Evolutionary conservation across 139 green algal species (phyloP).

Genomic region (Coccomyxa sp.): DNA sequence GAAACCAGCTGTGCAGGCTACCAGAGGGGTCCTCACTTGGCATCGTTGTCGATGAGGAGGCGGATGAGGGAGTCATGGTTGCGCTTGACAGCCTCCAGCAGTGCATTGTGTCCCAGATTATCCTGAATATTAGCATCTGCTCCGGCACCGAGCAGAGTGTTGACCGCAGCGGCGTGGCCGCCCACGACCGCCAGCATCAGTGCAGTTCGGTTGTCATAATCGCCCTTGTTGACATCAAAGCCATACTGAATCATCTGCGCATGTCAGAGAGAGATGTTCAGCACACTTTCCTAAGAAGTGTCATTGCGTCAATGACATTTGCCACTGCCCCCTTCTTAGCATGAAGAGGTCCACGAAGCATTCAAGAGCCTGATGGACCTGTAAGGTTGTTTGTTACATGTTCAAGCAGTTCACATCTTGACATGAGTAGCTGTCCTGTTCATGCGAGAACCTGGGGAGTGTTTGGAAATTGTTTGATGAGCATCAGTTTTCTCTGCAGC

Average conservation of each 20-base stretch:
- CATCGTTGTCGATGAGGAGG: not conserved
- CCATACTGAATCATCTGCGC: constrained; percentile 15
- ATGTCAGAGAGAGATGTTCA: constrained; percentile 31
- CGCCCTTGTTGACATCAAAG: constrained; percentile 3
- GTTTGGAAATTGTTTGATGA: too few species aligned
- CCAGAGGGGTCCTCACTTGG: not conserved
- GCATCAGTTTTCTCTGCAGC: too few species aligned
- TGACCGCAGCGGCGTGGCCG: constrained; percentile 8
- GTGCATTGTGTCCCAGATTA: constrained; percentile 27
- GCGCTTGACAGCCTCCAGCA: constrained; percentile 35
- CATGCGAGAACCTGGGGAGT: too few species aligned
- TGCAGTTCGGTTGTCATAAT: constrained; percentile 9
- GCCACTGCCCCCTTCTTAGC: too few species aligned
- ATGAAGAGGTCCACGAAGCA: too few species aligned
- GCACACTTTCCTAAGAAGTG: not conserved
- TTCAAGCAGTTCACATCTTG: too few species aligned
- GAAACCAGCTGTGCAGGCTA: too few species aligned
- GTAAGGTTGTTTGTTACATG: too few species aligned
- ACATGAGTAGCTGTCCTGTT: too few species aligned
- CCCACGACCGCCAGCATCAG: constrained; percentile 11
- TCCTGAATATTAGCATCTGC: constrained; percentile 20
- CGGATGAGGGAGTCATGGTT: constrained; percentile 28
- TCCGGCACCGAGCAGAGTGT: constrained; percentile 36
- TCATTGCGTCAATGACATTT: too few species aligned
- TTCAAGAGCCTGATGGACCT: too few species aligned